Evolutionary conservation across 768 basidiomycete species (phyloP), one percentile per base, ranked within the genome.

Genomic region (Tubosaeta sp.): DNA sequence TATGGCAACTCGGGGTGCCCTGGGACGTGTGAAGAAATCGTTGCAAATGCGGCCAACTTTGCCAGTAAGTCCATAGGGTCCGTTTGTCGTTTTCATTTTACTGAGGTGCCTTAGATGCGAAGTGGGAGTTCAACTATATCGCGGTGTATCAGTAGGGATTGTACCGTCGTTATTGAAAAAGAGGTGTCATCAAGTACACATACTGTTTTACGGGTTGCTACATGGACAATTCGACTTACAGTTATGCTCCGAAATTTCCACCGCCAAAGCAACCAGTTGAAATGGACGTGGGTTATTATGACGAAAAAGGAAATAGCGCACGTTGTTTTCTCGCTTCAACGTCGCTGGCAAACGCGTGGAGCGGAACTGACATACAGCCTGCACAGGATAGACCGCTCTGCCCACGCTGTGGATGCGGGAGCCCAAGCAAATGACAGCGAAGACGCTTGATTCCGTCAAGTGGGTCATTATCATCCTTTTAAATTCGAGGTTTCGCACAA

Each of bases 21-120:
- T 0, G 78, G 75, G 6, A 75, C 73, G 6, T 82, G 80, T 52
- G 61, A 67, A 2, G 55, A 73, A 9, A 72, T 72, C 32, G 79
- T 86, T 38, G 71, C 76, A 16, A 71, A 87, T 61, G 76, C 82
- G 14, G 68, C 60, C 19, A 86, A 83, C 68, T 87, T 80, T 63
- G 58, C 51, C n/a, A 49, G 77, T 78, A 56, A 59, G 72, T 64
- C 8, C 10, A 32, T 27, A 8, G 36, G 1, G 65, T 65, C 22
- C 14, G 25, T 18, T 18, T 25, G 16, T 27, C 27, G 27, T 25
- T 43, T 27, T 32, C 31, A 18, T 3, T 22, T 32, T 29, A 4
- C 44, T 21, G 31, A 31, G 16, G 14, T 12, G 31, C 8, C 30
- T 3, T 31, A 51, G 49, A 44, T 21, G 49, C 49, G 3, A 18